A percentile compares a stretch with the other conserved stretches of the same genome.
These are phyloP conservation scores for Pseudonectria foliicola DNA, from an alignment of 2,329 filamentous ascomycete species.

Conservation along the genomic window DNA sequence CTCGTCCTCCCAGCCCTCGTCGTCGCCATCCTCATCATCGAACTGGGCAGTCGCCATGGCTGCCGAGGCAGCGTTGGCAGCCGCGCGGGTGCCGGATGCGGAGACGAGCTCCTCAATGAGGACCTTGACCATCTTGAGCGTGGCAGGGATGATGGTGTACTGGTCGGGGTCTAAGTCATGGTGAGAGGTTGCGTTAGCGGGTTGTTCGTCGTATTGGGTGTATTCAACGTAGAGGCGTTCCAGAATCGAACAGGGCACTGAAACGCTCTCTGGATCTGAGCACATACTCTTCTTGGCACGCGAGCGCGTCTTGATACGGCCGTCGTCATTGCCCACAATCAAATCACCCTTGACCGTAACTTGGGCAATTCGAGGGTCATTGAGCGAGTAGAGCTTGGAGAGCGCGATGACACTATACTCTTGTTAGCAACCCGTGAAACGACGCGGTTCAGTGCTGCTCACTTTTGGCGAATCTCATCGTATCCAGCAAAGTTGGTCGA, in stretches of 20 bases:
- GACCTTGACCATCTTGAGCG: slow-evolving; percentile 93
- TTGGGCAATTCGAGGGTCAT: slow-evolving; percentile 70
- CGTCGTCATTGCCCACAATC: slow-evolving; percentile 67
- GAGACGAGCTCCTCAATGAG: slow-evolving; percentile 86
- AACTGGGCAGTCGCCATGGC: slow-evolving; percentile 54
- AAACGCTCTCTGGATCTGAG: slow-evolving; percentile 11
- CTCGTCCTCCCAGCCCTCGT: slow-evolving; percentile 87
- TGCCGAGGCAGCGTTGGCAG: slow-evolving; percentile 55
- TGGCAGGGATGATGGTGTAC: slow-evolving; percentile 79
- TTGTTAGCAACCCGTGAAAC: slow-evolving; percentile 22
- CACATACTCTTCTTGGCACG: slow-evolving; percentile 71
- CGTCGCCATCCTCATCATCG: slow-evolving; percentile 61
- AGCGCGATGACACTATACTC: slow-evolving; percentile 72
- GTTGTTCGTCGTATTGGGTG: slow-evolving; percentile 9
- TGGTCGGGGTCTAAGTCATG: slow-evolving; percentile 65
- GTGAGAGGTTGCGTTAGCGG: slow-evolving; percentile 19
- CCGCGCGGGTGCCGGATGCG: slow-evolving; percentile 59
- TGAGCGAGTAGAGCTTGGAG: slow-evolving; percentile 81
- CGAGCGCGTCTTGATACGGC: slow-evolving; percentile 85
- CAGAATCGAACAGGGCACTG: slow-evolving; percentile 11
- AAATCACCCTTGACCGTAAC: slow-evolving; percentile 88
- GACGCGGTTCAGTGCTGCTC: slow-evolving; percentile 28
- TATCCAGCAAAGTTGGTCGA: slow-evolving; percentile 97
- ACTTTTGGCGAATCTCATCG: slow-evolving; percentile 96
- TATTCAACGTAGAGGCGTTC: slow-evolving; percentile 15